phyloP scores from a whole-genome alignment of 768 basidiomycete species.

The Candolleomyces eurysporus region DNA sequence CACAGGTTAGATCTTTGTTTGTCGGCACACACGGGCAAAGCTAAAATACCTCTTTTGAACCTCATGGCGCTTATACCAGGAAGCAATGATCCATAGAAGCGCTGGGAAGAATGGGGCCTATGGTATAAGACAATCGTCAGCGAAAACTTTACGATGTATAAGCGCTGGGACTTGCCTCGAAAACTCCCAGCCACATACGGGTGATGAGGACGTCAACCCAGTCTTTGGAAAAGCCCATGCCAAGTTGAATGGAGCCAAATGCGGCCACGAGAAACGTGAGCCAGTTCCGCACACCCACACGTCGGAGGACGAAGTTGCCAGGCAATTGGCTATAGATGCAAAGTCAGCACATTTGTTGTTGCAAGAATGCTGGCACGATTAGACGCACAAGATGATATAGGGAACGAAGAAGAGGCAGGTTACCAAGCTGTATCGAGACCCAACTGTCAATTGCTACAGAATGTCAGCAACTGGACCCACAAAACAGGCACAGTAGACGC shows the following conservation, averaged over 20 bases:
- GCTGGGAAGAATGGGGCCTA: slow-evolving; percentile 19
- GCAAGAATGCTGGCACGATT: not conserved
- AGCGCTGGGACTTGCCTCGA: slow-evolving; percentile 31
- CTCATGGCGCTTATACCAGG: too few species aligned
- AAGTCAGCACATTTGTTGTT: not conserved
- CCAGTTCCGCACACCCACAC: slow-evolving; percentile 44
- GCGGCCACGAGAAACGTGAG: slow-evolving; percentile 38
- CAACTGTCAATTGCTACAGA: slow-evolving; percentile 28
- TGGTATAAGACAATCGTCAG: not conserved
- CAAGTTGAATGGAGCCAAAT: slow-evolving; percentile 44
- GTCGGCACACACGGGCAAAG: too few species aligned
- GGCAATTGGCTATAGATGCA: slow-evolving; percentile 38
- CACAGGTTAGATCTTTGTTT: too few species aligned
- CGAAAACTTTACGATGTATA: not conserved
- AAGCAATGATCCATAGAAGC: too few species aligned
- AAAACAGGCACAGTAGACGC: slow-evolving; percentile 1
- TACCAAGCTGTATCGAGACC: slow-evolving; percentile 38
- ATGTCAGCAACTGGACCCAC: not conserved
- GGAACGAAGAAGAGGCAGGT: slow-evolving; percentile 45
- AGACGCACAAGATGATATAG: slow-evolving; percentile 40
- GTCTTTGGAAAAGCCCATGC: slow-evolving; percentile 43
- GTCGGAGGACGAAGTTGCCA: slow-evolving; percentile 41
- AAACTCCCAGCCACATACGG: slow-evolving; percentile 41
- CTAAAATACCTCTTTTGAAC: too few species aligned
- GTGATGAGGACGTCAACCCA: slow-evolving; percentile 41